Evolutionary conservation across 768 basidiomycete species (phyloP).

Genomic region (Coprinopsis strossmayeri): DNA sequence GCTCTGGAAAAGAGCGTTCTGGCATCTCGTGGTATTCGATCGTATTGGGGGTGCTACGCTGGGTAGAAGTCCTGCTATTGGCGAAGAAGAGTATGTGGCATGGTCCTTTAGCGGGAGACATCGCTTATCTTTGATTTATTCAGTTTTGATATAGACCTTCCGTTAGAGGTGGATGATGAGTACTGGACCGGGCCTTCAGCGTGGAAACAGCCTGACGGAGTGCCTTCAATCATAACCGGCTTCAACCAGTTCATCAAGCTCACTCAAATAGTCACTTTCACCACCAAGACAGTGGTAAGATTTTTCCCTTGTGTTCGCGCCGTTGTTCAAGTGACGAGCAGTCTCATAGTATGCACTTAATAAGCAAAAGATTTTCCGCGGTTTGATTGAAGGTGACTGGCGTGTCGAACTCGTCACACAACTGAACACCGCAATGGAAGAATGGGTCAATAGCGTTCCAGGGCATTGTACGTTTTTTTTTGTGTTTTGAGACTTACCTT

Average conservation of each 20-base stretch:
- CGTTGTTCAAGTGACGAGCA: not conserved
- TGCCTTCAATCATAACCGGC: constrained; percentile 49
- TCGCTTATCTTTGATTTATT: constrained; percentile 5
- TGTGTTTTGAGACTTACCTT: not conserved
- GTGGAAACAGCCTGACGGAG: constrained; percentile 62
- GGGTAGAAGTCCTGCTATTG: constrained; percentile 49
- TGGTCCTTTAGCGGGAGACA: constrained; percentile 3
- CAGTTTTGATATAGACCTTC: constrained; percentile 80
- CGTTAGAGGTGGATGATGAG: constrained; percentile 77
- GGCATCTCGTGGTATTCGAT: constrained; percentile 60
- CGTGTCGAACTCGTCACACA: constrained; percentile 56
- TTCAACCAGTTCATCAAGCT: constrained; percentile 65
- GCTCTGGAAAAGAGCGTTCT: constrained; percentile 75
- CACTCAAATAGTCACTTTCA: constrained; percentile 63
- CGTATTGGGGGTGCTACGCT: constrained; percentile 45
- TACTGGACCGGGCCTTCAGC: constrained; percentile 61
- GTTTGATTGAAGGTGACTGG: constrained; percentile 46
- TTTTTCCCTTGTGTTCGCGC: constrained; percentile 7
- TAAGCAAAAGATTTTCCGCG: constrained; percentile 49
- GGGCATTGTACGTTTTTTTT: constrained; percentile 45
- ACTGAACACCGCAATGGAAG: constrained; percentile 61
- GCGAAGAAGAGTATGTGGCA: constrained; percentile 59
- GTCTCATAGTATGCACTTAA: constrained; percentile 61
- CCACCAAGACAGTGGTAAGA: constrained; percentile 60
- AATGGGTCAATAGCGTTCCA: constrained; percentile 68